Base-by-base conservation (phyloP, 2,329 filamentous ascomycete genomes). In the Anthostomella pinea region DNA sequence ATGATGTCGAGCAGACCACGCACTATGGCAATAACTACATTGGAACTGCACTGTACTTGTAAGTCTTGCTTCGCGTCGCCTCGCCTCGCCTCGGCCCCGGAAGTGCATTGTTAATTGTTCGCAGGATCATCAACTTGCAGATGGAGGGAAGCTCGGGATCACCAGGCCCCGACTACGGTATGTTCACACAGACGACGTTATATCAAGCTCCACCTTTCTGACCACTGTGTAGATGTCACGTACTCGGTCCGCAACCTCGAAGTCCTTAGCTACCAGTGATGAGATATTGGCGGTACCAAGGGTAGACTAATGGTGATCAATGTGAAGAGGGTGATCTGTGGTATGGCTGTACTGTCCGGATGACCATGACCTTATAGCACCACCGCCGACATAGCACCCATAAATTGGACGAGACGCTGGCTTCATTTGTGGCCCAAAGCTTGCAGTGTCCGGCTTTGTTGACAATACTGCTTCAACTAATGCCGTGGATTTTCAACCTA, bases 1-100 rank as follows among this genome's bases (percentile, higher is more conserved):
- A 71, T 48, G 66, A 59, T 2, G 43, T 43, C 14, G 48, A 64
- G 35, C 49, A 65, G 11, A 60, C 64, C n/a, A 67, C 60, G n/a
- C 66, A 70, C 43, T 61, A 62, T 38, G 67, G 64, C 8, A 54
- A 49, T 9, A 62, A 57, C 1, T 66, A 66, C 49, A 54, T 65
- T 9, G 65, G 63, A 5, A 46, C 59, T 39, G 50, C 49, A 1
- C 39, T 61, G 25, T 43, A 41, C 18, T 25, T 48, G 18, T 49
- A 19, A 36, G 38, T 36, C 6, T n/a, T n/a, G n/a, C n/a, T n/a
- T n/a, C n/a, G n/a, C n/a, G 19, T 32, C 5, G 8, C 28, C 16
- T n/a, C 10, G 8, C 14, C 10, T 4, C 6, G 6, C 15, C 7
- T 6, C 4, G n/a, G 14, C 8, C n/a, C n/a, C n/a, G n/a, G n/a